A percentile compares a stretch with the other conserved stretches of the same genome.
Conservation (phyloP, 305 asterid genomes). For the Ilex paraguariensis region DNA sequence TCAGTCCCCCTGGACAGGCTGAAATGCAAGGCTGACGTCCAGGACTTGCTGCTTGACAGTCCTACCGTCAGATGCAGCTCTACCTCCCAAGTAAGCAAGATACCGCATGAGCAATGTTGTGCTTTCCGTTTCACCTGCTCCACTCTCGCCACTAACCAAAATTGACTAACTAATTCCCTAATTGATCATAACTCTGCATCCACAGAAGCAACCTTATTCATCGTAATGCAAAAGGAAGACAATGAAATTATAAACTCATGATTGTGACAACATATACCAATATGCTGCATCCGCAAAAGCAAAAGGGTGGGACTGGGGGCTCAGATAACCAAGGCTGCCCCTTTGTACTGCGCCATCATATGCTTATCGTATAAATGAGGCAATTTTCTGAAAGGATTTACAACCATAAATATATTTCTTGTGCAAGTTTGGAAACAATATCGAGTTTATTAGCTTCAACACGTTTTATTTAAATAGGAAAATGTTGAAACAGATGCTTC, state of each 20-base stretch:
- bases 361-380: conserved; percentile 86
- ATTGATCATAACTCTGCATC: too few relatives aligned
- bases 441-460: conserved; percentile 17
- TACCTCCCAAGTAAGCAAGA: conserved; percentile 91
- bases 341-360: conserved; percentile 92
- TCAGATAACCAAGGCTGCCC: conserved; percentile 87
- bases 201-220: conserved; percentile 1
- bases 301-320: conserved; percentile 67
- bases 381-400: conserved; percentile 82
- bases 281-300: conserved; percentile 95
- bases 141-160: too few relatives aligned
- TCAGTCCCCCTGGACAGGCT: too few relatives aligned
- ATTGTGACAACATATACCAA: conserved; percentile 44
- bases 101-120: background rate
- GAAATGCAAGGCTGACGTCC: conserved; percentile 38
- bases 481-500: background rate
- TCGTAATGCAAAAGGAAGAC: conserved; percentile 3
- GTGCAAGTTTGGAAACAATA: conserved; percentile 60
- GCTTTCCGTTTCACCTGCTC: too few relatives aligned
- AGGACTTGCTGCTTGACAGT: conserved; percentile 81
- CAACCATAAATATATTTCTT: conserved; percentile 83
- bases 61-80: conserved; percentile 63
- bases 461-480: conserved; percentile 6
- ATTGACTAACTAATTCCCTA: too few relatives aligned
- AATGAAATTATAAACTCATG: conserved; percentile 12